Conservation (phyloP, 1,284 basidiomycete species). For the Cutaneotrichosporon cyanovorans region DNA sequence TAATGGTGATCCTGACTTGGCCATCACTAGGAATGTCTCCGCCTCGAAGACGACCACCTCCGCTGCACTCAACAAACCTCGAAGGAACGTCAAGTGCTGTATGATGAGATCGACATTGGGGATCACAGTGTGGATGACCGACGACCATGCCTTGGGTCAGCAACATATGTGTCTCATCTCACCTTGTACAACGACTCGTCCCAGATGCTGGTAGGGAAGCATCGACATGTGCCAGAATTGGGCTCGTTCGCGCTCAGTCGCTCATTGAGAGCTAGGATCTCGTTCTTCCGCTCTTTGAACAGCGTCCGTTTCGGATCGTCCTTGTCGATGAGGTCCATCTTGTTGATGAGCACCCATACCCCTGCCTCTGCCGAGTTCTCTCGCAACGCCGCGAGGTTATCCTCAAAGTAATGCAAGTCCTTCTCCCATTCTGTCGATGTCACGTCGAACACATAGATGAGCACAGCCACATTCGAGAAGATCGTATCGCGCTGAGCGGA, state of each 20-base stretch:
- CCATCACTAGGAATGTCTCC: conserved; percentile 95
- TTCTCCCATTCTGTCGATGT: conserved; percentile 57
- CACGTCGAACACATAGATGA: conserved; percentile 98
- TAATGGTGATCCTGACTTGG: conserved; percentile 47
- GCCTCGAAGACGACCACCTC: conserved; percentile 96
- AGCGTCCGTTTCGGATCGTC: conserved; percentile 53
- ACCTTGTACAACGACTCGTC: conserved; percentile 96
- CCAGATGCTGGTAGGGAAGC: conserved; percentile 93
- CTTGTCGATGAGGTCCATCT: conserved; percentile 71
- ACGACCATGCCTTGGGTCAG: conserved; percentile 78
- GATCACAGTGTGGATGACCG: conserved; percentile 91
- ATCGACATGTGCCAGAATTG: conserved; percentile 26
- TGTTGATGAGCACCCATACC: conserved; percentile 89
- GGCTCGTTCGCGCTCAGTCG: conserved; percentile 40
- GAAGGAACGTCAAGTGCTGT: conserved; percentile 74
- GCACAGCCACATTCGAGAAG: conserved; percentile 89
- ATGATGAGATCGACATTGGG: conserved; percentile 87
- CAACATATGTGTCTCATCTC: conserved; percentile 22
- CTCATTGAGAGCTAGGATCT: conserved; percentile 58
- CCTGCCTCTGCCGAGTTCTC: conserved; percentile 60
- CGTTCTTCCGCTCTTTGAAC: conserved; percentile 62
- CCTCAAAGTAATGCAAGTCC: conserved; percentile 78
- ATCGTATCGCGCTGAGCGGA: conserved; percentile 82
- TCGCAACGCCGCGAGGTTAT: conserved; percentile 70
- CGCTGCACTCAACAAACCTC: conserved; percentile 74